These are phyloP conservation scores for Albifimbria verrucaria DNA, from an alignment of 2,329 filamentous ascomycete species.

Conservation along the genomic window DNA sequence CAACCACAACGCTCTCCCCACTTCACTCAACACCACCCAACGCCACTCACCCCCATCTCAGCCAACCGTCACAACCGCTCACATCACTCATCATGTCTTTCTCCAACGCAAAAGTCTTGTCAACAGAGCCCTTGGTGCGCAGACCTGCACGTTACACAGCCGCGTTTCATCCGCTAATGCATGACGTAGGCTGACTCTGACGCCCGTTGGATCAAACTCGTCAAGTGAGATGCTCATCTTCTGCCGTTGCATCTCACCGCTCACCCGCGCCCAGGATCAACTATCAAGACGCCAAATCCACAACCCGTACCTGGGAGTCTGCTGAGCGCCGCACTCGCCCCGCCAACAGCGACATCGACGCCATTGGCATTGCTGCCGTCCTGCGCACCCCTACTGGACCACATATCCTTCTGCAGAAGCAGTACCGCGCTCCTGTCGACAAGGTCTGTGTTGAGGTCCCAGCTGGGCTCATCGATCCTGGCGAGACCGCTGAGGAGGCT, in stretches of 20 bases:
- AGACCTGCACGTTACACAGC: neutral
- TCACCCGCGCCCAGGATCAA: constrained; percentile 41
- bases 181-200: constrained; percentile 42
- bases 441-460: constrained; percentile 61
- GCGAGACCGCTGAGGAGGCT: constrained; percentile 58
- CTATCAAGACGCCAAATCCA: constrained; percentile 62
- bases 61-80: neutral
- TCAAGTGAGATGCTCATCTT: constrained; percentile 41
- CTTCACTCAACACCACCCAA: no score
- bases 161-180: neutral
- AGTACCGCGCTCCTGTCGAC: constrained; percentile 61
- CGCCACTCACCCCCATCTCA: neutral
- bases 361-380: constrained; percentile 70
- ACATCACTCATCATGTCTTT: constrained; percentile 33
- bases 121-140: constrained; percentile 42
- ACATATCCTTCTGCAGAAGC: constrained; percentile 63
- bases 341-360: constrained; percentile 60
- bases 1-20: no score
- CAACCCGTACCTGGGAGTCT: constrained; percentile 65
- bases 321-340: constrained; percentile 69
- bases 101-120: constrained; percentile 38
- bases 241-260: neutral
- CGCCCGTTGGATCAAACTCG: constrained; percentile 58
- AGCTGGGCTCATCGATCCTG: constrained; percentile 60
- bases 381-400: constrained; percentile 51